A percentile compares a stretch with the other conserved stretches of the same genome.
Evolutionary conservation across 495 filamentous ascomycete genomes (phyloP).

Genomic region (Trichoderma gamsii): DNA sequence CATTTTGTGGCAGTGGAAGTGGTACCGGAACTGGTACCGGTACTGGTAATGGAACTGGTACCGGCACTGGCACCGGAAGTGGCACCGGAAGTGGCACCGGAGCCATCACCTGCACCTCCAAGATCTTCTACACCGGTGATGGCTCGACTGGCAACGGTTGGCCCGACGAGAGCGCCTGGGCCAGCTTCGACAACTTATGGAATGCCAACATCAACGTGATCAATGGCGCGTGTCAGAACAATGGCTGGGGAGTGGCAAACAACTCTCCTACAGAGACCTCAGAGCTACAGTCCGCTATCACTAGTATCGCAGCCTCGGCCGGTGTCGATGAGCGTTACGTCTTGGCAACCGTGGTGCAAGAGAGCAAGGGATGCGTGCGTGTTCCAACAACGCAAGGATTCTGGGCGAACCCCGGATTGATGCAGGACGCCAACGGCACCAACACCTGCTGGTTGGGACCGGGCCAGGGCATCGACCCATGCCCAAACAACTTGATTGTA

Average conservation of each 20-base stretch:
- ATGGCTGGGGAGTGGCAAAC: slow-evolving; percentile 18
- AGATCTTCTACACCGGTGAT: slow-evolving; percentile 17
- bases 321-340: slow-evolving; percentile 39
- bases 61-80: neutral
- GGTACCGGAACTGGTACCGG: neutral
- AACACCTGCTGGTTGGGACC: slow-evolving; percentile 14
- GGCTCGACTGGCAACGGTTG: slow-evolving; percentile 20
- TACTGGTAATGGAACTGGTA: neutral
- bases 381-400: slow-evolving; percentile 32
- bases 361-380: slow-evolving; percentile 51
- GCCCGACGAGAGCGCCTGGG: slow-evolving; percentile 20
- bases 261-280: slow-evolving; percentile 31
- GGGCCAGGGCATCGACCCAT: slow-evolving; percentile 19
- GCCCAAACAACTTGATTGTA: slow-evolving; percentile 23
- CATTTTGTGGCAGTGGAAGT: neutral
- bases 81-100: neutral
- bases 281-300: slow-evolving; percentile 35
- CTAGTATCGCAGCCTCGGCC: slow-evolving; percentile 31
- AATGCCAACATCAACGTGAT: slow-evolving; percentile 18
- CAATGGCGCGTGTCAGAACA: slow-evolving; percentile 19
- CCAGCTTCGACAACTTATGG: slow-evolving; percentile 22
- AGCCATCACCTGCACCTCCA: neutral
- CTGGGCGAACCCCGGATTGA: slow-evolving; percentile 37
- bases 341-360: slow-evolving; percentile 49
- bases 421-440: slow-evolving; percentile 32